Base-by-base conservation (phyloP, 164 flowering plant genomes). In the Kalanchoe fedtschenkoi region DNA sequence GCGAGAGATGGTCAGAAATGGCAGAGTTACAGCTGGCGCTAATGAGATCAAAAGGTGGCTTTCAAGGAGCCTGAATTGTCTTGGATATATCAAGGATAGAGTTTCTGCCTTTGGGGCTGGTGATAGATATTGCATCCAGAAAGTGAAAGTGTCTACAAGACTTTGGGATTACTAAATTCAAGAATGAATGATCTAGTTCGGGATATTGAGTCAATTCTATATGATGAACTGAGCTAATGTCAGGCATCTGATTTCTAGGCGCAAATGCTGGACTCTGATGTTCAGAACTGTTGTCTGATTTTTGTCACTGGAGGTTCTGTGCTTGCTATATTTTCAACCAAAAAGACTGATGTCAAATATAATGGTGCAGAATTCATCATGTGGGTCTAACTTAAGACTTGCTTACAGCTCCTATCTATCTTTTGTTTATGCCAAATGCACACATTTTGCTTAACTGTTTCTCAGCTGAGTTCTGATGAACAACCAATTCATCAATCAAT, bases 41-140 rank as follows among this genome's bases (percentile, higher is more conserved):
- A 46, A 85, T 91, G 95, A 85, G 68, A 70, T 71, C 85, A 42
- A 87, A 87, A 69, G 92, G 95, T 21, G n/a, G 82, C 87, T 30
- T 68, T 71, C 21, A 91, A 89, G 72, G 96, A 91, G 71, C 91
- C 95, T 2, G 96, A 92, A 42, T 87, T 92, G 86, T 89, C 98
- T 70, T 85, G 83, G 89, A 75, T 87, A 58, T 79, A 69, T 83
- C 35, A 83, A 79, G 72, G 86, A 82, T 60, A 68, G 57, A 57
- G 77, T 84, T 35, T 77, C 80, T 66, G 77, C 88, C 51, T 91
- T 91, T 74, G 80, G 84, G 39, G 73, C 96, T 21, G 83, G 90
- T 34, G 96, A 87, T 65, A 69, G 74, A 29, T n/a, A n/a, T 64
- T 74, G 17, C 89, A 91, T 77, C 78, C 80, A 61, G 70, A 79